Percentiles rank a stretch among this genome's conserved stretches.
Conservation (phyloP, 495 filamentous ascomycete species). For the Xylaria longipes region DNA sequence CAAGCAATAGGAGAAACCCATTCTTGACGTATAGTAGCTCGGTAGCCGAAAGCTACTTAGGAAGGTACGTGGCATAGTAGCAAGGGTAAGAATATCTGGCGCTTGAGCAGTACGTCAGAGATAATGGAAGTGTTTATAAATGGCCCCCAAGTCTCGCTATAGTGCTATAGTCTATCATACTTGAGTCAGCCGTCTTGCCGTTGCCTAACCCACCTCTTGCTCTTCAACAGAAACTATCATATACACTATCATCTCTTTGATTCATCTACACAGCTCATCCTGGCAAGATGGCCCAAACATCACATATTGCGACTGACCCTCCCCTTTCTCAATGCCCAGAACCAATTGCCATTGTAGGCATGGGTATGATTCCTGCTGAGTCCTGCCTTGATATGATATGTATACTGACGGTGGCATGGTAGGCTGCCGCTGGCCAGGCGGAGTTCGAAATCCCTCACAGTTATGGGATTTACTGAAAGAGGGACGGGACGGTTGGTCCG, state of each 20-base stretch:
- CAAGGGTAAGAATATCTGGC: too few species aligned
- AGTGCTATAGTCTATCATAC: too few species aligned
- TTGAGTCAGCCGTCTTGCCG: too few species aligned
- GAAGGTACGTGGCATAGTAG: too few species aligned
- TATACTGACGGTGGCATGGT: not conserved
- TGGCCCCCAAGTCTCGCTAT: too few species aligned
- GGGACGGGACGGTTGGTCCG: constrained; percentile 3
- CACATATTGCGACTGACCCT: not conserved
- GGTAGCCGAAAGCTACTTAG: too few species aligned
- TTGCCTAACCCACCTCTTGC: too few species aligned
- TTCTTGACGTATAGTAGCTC: too few species aligned
- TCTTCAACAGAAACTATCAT: too few species aligned
- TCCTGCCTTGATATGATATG: not conserved
- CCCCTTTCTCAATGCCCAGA: not conserved
- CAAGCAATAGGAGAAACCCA: too few species aligned
- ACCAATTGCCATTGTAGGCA: constrained; percentile 11
- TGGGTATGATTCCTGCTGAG: not conserved
- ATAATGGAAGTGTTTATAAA: too few species aligned
- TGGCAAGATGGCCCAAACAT: not conserved
- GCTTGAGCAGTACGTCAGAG: too few species aligned
- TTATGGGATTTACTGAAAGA: constrained; percentile 14
- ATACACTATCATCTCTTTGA: not conserved
- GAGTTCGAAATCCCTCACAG: not conserved
- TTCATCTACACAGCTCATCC: not conserved
- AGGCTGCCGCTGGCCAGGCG: constrained; percentile 14